A percentile compares a stretch with the other conserved stretches of the same genome.
Conservation (phyloP, 768 basidiomycete species). For the Amanita rubescens region DNA sequence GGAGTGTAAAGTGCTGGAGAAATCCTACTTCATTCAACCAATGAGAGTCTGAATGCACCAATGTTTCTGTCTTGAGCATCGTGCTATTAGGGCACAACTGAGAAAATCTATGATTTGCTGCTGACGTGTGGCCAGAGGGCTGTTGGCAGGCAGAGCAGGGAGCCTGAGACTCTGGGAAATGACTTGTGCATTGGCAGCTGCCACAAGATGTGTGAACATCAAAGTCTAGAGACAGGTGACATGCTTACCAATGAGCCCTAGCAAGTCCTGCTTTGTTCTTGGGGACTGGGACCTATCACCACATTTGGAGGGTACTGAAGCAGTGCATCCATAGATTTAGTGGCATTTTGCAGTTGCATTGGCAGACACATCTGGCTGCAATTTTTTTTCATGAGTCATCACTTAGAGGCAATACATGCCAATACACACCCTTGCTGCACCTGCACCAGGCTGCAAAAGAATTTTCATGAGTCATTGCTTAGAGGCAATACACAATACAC, state of each 20-base stretch:
- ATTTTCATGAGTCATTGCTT: neutral
- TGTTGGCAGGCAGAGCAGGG: neutral
- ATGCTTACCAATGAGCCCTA: neutral
- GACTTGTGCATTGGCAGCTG: neutral
- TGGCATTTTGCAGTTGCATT: slow-evolving; percentile 1
- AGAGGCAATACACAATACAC: neutral
- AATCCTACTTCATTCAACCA: too few species aligned
- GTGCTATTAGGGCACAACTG: neutral
- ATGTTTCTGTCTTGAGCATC: too few species aligned
- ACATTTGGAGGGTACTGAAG: neutral
- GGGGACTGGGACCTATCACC: neutral
- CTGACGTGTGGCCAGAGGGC: neutral
- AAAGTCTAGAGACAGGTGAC: neutral
- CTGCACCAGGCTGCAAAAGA: neutral
- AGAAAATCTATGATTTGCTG: neutral
- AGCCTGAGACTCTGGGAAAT: neutral
- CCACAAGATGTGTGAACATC: neutral
- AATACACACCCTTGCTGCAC: too few species aligned
- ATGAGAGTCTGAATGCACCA: too few species aligned
- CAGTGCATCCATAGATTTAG: neutral
- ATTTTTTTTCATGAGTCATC: neutral
- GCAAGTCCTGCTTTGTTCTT: neutral
- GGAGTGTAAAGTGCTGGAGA: too few species aligned
- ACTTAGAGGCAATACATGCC: neutral
- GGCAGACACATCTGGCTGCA: neutral